Conservation (phyloP, 345 rosid genomes). For the Microthlaspi erraticum region DNA sequence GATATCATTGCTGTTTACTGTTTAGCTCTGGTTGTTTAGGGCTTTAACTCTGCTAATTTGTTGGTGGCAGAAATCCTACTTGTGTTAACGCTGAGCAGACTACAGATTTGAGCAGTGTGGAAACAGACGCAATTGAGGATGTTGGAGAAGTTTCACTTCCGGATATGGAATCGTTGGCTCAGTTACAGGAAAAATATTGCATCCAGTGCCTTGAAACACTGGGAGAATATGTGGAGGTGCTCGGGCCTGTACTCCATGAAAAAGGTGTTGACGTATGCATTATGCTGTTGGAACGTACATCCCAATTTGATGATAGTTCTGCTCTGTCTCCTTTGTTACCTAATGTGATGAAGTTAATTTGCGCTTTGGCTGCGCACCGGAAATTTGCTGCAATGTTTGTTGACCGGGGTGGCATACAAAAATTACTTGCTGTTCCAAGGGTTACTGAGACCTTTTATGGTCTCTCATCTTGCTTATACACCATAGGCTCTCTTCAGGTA, state of each 20-base stretch:
- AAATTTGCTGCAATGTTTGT: constrained; percentile 99
- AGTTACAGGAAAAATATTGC: constrained; percentile 89
- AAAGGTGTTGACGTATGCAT: constrained; percentile 98
- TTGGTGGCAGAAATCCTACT: constrained; percentile 59
- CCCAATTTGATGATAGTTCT: constrained; percentile 54
- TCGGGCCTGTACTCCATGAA: constrained; percentile 95
- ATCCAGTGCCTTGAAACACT: constrained; percentile 89
- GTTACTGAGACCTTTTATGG: constrained; percentile 74
- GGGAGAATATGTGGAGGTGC: constrained; percentile 98
- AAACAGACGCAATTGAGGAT: constrained; percentile 54
- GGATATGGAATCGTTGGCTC: constrained; percentile 70
- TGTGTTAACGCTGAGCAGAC: constrained; percentile 48
- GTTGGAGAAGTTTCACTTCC: constrained; percentile 71
- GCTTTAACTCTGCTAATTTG: constrained; percentile 38
- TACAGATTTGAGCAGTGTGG: constrained; percentile 39
- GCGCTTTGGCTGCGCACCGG: constrained; percentile 97
- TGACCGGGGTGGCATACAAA: constrained; percentile 94
- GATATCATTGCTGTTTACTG: constrained; percentile 18
- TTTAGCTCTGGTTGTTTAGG: constrained; percentile 17
- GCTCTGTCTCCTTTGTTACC: constrained; percentile 63
- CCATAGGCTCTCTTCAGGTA: constrained; percentile 97
- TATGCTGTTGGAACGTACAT: constrained; percentile 69
- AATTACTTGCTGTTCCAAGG: constrained; percentile 88
- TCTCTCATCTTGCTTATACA: constrained; percentile 90
- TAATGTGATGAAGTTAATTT: constrained; percentile 96